Evolutionary conservation across 768 basidiomycete species (phyloP), one percentile per base, ranked within the genome.

Genomic region (Trametes meyenii): DNA sequence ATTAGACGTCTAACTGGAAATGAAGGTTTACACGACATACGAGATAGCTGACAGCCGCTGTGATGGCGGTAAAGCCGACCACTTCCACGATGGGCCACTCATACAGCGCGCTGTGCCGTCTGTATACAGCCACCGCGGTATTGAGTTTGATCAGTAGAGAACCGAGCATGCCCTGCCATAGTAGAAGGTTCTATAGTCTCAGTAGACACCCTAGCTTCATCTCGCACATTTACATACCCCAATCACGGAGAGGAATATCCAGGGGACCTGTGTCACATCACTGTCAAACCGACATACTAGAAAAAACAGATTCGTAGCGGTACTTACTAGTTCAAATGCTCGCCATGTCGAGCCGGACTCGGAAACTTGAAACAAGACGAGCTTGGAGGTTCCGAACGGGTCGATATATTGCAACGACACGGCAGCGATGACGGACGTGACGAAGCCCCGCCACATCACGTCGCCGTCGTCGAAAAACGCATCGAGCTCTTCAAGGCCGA

Each of bases 371-470:
- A 91, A 92, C 29, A 94, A 77, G 8, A 94, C 92, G 19, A 94
- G 81, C 68, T 93, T 93, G 21, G 89, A 85, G 13, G 89, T 92
- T 36, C 88, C 87, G 71, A 94, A 95, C 0, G 94, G 94, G 68
- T 95, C 88, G 49, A 94, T 81, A 72, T 88, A 86, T 71, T 93
- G 90, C 54, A 96, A 74, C 0, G 89, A 82, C n/a, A 92, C 85
- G 1, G 92, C 92, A 0, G 94, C 94, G 53, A 94, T 83, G 51
- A 88, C 90, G 7, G 92, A 93, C 16, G 91, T 92, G 56, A 92
- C 92, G 70, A 96, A 96, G n/a, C 88, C 91, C 58, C 85, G 80
- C 89, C 88, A 90, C 81, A 90, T 85, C 29, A 90, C 88, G 65
- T 92, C 90, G 2, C 86, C 85, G 61, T 88, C 87, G 66, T 83